These are phyloP conservation scores for Urochloa ruziziensis DNA, from an alignment of 176 grass and related monocot genomes.

Conservation along the genomic window DNA sequence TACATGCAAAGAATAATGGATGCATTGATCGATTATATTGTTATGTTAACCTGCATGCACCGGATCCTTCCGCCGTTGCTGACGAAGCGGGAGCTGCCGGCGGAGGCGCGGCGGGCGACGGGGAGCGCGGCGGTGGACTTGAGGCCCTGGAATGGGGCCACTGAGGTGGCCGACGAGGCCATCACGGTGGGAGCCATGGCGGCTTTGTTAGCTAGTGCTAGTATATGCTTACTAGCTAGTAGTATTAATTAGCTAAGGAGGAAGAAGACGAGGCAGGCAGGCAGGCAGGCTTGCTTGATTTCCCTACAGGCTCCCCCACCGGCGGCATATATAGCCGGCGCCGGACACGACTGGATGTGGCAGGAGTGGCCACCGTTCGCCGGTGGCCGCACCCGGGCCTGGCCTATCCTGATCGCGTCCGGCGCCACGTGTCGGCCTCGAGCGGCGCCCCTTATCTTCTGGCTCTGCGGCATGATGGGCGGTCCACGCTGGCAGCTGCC, in stretches of 20 bases:
- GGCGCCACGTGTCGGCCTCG: not conserved
- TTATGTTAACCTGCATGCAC: conserved; percentile 90
- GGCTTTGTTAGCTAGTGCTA: not conserved
- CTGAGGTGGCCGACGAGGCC: conserved; percentile 46
- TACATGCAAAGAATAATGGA: too few relatives aligned
- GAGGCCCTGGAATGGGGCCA: conserved; percentile 57
- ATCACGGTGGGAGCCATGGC: conserved; percentile 63
- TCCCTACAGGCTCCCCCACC: not conserved
- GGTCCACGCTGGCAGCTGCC: too few relatives aligned
- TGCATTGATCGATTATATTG: too few relatives aligned
- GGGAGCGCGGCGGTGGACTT: conserved; percentile 48
- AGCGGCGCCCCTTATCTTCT: not conserved
- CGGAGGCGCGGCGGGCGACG: conserved; percentile 24
- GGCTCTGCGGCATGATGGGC: too few relatives aligned
- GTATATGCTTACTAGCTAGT: not conserved
- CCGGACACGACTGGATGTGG: not conserved
- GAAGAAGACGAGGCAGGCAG: not conserved
- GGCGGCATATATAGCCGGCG: not conserved
- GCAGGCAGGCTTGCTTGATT: not conserved
- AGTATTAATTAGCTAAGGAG: not conserved
- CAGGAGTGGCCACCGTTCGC: not conserved
- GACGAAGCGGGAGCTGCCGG: conserved; percentile 26
- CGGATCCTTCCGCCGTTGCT: conserved; percentile 65
- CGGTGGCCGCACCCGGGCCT: not conserved
- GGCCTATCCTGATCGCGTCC: not conserved